Evolutionary conservation across 805 yeast species (phyloP).

Genomic region (Candida verbasci): DNA sequence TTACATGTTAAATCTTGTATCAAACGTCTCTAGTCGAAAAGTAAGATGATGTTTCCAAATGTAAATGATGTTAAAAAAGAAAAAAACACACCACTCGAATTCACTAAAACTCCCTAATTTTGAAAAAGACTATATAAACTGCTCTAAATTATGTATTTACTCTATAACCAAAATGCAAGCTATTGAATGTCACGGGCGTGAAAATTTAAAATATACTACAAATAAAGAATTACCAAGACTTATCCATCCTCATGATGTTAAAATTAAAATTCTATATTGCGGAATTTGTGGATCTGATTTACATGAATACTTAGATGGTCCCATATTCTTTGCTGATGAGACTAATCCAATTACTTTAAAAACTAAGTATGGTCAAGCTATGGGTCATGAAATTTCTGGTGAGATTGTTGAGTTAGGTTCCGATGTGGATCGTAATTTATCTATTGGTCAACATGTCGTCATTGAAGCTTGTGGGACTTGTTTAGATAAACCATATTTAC

Average conservation of each 20-base stretch:
- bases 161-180: constrained; percentile 21
- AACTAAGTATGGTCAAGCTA: constrained; percentile 32
- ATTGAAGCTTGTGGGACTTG: constrained; percentile 63
- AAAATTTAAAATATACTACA: constrained; percentile 12
- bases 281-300: constrained; percentile 64
- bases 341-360: constrained; percentile 45
- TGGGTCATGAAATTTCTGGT: constrained; percentile 69
- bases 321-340: constrained; percentile 49
- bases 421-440: constrained; percentile 42
- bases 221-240: constrained; percentile 25
- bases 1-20: too few relatives aligned
- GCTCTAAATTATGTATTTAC: too few relatives aligned
- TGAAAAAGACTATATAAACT: too few relatives aligned
- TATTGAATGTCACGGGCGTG: constrained; percentile 19
- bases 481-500: constrained; percentile 38
- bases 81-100: too few relatives aligned
- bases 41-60: too few relatives aligned
- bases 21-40: too few relatives aligned
- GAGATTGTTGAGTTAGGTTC: constrained; percentile 55
- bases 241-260: constrained; percentile 39
- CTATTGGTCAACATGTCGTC: constrained; percentile 64
- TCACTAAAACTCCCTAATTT: too few relatives aligned
- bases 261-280: constrained; percentile 55
- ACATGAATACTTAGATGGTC: constrained; percentile 54
- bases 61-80: too few relatives aligned